phyloP scores from a whole-genome alignment of 208 protist species.

The Acanthamoeba rhysodes region DNA sequence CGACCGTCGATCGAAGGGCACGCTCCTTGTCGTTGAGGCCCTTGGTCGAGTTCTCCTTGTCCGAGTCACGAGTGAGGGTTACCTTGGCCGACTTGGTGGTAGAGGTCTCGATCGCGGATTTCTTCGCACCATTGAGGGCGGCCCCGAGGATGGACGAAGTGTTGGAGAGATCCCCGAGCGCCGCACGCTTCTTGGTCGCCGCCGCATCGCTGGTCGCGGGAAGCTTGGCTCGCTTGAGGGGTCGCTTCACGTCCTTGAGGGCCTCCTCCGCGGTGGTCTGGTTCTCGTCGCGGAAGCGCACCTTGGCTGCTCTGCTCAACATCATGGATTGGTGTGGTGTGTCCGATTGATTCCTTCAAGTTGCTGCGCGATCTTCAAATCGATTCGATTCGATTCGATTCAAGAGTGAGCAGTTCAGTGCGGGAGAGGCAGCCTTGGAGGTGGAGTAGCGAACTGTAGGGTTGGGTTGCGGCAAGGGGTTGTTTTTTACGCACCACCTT shows the following conservation, averaged over 20 bases:
- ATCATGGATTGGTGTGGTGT: not conserved
- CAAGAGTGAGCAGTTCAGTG: not conserved
- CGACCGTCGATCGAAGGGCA: constrained; percentile 3
- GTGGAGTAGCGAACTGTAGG: not conserved
- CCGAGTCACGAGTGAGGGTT: not conserved
- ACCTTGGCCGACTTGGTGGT: constrained; percentile 20
- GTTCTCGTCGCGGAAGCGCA: constrained; percentile 51
- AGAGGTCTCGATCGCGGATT: not conserved
- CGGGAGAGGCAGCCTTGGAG: not conserved
- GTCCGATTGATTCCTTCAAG: not conserved
- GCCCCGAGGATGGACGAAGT: not conserved
- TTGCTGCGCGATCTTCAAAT: not conserved
- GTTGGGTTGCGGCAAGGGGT: not conserved
- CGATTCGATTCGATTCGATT: not conserved
- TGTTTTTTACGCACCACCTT: not conserved
- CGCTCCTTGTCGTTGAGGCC: constrained; percentile 20
- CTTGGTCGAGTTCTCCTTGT: constrained; percentile 41
- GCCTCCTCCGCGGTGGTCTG: constrained; percentile 49
- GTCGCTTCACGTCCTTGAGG: constrained; percentile 19
- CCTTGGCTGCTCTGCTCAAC: constrained; percentile 50
- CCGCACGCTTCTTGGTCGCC: constrained; percentile 46
- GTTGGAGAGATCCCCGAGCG: constrained; percentile 47
- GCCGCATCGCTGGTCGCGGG: not conserved
- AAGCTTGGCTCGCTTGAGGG: constrained; percentile 55
- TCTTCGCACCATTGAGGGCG: constrained; percentile 13